Conservation (phyloP, 2,329 filamentous ascomycete genomes). For the Xylariales sp. region DNA sequence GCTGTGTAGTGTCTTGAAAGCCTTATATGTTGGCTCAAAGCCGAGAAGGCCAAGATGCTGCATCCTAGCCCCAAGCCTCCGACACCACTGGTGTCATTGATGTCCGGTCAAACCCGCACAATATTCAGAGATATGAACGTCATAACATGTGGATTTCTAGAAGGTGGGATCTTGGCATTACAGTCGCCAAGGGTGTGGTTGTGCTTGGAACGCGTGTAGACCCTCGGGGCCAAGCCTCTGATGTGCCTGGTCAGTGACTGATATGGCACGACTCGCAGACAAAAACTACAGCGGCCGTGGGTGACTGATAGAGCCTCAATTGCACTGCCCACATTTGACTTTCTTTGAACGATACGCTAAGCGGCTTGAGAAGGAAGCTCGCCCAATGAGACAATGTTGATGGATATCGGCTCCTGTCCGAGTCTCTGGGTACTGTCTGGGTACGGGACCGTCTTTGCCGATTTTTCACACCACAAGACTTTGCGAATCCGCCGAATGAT, state of each 20-base stretch:
- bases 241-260: neutral
- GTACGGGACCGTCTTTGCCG: conserved; percentile 18
- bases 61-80: conserved; percentile 10
- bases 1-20: conserved; percentile 1
- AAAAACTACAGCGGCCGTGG: neutral
- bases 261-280: neutral
- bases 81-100: conserved; percentile 1
- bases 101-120: conserved; percentile 21
- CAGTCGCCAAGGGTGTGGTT: conserved; percentile 39
- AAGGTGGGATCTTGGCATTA: conserved; percentile 40
- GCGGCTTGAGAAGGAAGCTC: neutral
- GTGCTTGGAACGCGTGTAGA: conserved; percentile 30
- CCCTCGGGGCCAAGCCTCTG: conserved; percentile 20
- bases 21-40: neutral
- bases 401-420: conserved; percentile 10
- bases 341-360: conserved; percentile 34
- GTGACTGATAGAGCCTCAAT: conserved; percentile 19
- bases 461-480: conserved; percentile 22
- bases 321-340: conserved; percentile 34
- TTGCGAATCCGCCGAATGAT: conserved; percentile 25
- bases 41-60: conserved; percentile 16
- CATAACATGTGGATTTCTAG: conserved; percentile 21
- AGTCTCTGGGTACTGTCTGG: conserved; percentile 32
- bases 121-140: conserved; percentile 3
- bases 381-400: conserved; percentile 22